Conservation (phyloP, 2,329 filamentous ascomycete species). For the Remersonia thermophila region DNA sequence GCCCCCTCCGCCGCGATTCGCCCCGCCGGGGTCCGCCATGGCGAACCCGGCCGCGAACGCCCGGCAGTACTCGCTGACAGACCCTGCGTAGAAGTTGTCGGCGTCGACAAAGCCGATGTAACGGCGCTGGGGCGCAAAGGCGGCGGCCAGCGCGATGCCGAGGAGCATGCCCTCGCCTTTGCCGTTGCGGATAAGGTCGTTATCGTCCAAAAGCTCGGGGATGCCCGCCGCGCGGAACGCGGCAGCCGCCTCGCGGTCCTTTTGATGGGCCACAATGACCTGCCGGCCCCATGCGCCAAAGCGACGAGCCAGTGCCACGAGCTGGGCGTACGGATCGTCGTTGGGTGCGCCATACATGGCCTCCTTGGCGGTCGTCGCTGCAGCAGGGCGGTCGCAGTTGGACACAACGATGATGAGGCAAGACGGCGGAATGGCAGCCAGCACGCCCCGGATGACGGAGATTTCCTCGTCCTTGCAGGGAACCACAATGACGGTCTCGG, state of each 20-base stretch:
- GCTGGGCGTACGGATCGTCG: slow-evolving; percentile 14
- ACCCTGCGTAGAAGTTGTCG: slow-evolving; percentile 21
- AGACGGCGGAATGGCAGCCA: slow-evolving; percentile 19
- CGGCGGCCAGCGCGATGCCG: slow-evolving; percentile 20
- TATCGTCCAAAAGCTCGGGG: slow-evolving; percentile 12
- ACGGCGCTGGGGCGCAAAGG: slow-evolving; percentile 10
- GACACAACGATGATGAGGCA: slow-evolving; percentile 23
- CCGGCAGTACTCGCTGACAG: slow-evolving; percentile 23
- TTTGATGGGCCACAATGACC: slow-evolving; percentile 20
- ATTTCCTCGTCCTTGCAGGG: slow-evolving; percentile 22
- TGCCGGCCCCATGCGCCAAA: slow-evolving; percentile 15
- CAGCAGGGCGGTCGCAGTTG: slow-evolving; percentile 13
- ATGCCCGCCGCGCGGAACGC: slow-evolving; percentile 17
- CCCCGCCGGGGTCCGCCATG: slow-evolving; percentile 9
- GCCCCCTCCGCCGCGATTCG: too few species aligned
- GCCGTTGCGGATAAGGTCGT: slow-evolving; percentile 17
- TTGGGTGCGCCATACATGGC: background rate
- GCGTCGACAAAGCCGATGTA: slow-evolving; percentile 25
- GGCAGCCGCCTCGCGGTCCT: slow-evolving; percentile 16
- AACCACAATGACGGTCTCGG: slow-evolving; percentile 20
- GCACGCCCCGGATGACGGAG: slow-evolving; percentile 18
- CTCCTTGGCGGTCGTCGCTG: too few species aligned
- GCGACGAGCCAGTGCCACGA: slow-evolving; percentile 13
- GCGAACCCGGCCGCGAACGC: slow-evolving; percentile 22
- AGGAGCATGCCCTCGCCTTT: slow-evolving; percentile 25